Base-by-base conservation (phyloP, 257 asterid genomes). In the Petrea volubilis region DNA sequence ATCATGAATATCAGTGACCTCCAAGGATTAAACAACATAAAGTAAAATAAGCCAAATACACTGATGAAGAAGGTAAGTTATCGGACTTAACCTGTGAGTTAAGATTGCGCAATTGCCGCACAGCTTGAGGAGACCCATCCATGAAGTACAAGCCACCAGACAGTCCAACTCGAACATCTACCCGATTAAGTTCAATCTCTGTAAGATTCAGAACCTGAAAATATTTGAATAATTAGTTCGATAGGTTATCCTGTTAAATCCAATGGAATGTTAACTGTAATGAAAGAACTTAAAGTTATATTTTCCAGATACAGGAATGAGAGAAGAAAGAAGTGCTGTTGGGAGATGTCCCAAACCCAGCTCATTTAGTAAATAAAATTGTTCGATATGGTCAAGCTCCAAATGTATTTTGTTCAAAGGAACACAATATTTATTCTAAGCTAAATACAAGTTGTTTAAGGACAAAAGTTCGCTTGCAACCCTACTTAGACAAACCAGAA, bases 51-150 rank as follows among this genome's bases (percentile, higher is more conserved):
- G 11, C 41, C 62, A 40, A 28, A 72, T 49, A 41, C 43, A 75
- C 20, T 31, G 47, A 40, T 17, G 33, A 63, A 52, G 59, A 51
- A 38, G 18, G 81, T 29, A 29, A 72, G 41, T 52, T 44, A 51
- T 58, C 55, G 24, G 73, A 18, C 61, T 50, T 55, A 55, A 92
- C 98, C 97, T 93, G 97, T 27, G 98, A 93, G 70, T 78, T 88
- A 73, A 93, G 93, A 78, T 87, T 83, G 1, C 87, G 90, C 78
- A 93, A 78, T 79, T 93, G 98, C 64, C 97, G 83, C 76, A 93
- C 97, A 44, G 97, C 96, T 87, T 93, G 98, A 78, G 96, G 95
- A 78, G 97, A 90, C 70, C 97, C 97, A 81, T 93, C 90, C 98
- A 90, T 93, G 81, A 87, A 93, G 88, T 93, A 88, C 38, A 88